Evolutionary conservation across 257 asterid genomes (phyloP).

Genomic region (Ajuga chamaepitys): DNA sequence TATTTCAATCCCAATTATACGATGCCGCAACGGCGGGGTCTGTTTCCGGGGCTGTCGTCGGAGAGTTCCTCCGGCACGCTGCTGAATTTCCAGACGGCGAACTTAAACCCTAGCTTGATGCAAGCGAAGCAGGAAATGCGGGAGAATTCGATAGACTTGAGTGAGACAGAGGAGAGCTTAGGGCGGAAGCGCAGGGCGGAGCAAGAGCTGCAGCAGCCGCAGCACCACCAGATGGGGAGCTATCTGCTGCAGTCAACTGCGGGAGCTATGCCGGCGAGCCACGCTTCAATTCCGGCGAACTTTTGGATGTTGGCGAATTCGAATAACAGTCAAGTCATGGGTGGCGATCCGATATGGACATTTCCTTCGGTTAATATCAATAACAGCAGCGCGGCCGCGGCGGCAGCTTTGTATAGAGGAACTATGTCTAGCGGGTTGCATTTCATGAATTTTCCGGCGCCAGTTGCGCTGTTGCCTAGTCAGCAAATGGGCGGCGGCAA

Average conservation of each 20-base stretch:
- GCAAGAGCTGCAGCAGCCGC: constrained; percentile 41
- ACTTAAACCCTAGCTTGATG: constrained; percentile 42
- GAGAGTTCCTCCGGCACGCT: constrained; percentile 49
- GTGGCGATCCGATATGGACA: constrained; percentile 85
- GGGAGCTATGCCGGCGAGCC: constrained; percentile 65
- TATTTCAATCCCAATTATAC: constrained; percentile 60
- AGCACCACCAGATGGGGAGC: constrained; percentile 63
- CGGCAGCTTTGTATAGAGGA: constrained; percentile 71
- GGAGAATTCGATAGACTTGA: constrained; percentile 40
- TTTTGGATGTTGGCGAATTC: constrained; percentile 92
- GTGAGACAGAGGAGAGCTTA: constrained; percentile 44
- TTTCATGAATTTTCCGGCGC: constrained; percentile 83
- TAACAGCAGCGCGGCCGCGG: constrained; percentile 36
- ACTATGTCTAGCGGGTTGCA: constrained; percentile 75
- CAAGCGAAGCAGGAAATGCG: constrained; percentile 59
- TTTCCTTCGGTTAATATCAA: constrained; percentile 50
- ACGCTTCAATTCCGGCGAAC: constrained; percentile 72
- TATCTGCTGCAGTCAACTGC: constrained; percentile 66
- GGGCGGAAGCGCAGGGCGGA: constrained; percentile 60
- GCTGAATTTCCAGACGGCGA: constrained; percentile 52
- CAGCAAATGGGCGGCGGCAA: constrained; percentile 39
- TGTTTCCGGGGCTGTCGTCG: constrained; percentile 49
- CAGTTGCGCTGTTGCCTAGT: constrained; percentile 68
- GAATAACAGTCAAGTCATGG: constrained; percentile 49
- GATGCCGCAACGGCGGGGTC: constrained; percentile 44